Percentiles rank a stretch among this genome's conserved stretches.
phyloP scores from a whole-genome alignment of 2,329 filamentous ascomycete species.

The Colletotrichum nymphaeae region DNA sequence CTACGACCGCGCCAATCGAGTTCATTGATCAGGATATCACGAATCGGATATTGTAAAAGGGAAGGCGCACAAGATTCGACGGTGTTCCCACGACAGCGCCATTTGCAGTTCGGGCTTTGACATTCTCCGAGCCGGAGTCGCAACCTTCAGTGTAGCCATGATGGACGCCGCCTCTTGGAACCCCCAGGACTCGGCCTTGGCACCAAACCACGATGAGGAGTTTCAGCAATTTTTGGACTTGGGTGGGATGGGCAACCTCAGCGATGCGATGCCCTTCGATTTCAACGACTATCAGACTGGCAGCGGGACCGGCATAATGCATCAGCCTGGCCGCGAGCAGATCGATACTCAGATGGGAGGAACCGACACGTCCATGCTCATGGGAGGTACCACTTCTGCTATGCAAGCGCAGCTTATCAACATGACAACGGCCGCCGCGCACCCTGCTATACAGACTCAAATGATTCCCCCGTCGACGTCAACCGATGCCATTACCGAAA shows the following conservation, averaged over 20 bases:
- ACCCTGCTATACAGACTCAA: constrained; percentile 58
- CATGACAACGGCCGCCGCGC: constrained; percentile 59
- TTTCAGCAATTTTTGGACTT: constrained; percentile 75
- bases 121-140: constrained; percentile 4
- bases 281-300: constrained; percentile 65
- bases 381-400: constrained; percentile 40
- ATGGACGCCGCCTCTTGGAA: constrained; percentile 68
- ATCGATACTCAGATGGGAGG: constrained; percentile 64
- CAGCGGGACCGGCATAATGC: constrained; percentile 53
- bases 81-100: neutral
- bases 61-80: neutral
- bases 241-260: constrained; percentile 64
- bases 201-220: constrained; percentile 65
- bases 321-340: constrained; percentile 50
- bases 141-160: constrained; percentile 48
- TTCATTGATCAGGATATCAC: neutral
- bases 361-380: constrained; percentile 51
- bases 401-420: constrained; percentile 57
- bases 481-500: constrained; percentile 65
- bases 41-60: neutral
- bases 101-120: neutral
- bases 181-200: constrained; percentile 66
- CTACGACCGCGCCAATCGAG: neutral
- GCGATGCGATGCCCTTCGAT: constrained; percentile 68
- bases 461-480: constrained; percentile 58